These are phyloP conservation scores for Aotearoamyces nothofagi DNA, from an alignment of 2,329 filamentous ascomycete genomes.

Conservation along the genomic window DNA sequence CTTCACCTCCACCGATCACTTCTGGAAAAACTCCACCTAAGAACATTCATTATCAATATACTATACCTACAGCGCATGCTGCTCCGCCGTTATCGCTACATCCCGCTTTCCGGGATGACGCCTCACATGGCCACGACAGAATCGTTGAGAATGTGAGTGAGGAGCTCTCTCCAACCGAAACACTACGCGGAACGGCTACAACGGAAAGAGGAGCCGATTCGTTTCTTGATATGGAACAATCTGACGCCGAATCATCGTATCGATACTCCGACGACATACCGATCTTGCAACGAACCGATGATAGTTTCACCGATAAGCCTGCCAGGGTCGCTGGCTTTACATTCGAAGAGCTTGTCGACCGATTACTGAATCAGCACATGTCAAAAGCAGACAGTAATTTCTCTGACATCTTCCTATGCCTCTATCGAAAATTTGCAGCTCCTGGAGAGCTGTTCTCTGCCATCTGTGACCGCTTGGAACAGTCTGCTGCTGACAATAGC, in stretches of 20 bases:
- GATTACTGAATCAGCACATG: constrained; percentile 68
- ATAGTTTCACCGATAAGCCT: constrained; percentile 38
- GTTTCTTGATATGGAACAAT: constrained; percentile 38
- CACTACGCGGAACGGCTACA: too few species aligned
- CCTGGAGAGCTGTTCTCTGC: constrained; percentile 65
- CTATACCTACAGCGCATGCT: constrained; percentile 6
- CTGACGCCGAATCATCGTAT: constrained; percentile 51
- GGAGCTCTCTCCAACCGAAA: too few species aligned
- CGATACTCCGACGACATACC: constrained; percentile 53
- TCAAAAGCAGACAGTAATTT: constrained; percentile 86
- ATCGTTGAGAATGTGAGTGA: neutral
- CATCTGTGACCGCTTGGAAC: constrained; percentile 63
- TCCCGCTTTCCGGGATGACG: constrained; percentile 16
- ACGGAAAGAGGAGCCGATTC: constrained; percentile 11
- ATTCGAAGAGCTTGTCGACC: constrained; percentile 67
- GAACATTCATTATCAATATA: constrained; percentile 16
- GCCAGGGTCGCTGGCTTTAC: constrained; percentile 35
- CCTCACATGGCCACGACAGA: neutral
- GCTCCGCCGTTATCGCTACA: constrained; percentile 17
- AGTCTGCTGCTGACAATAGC: constrained; percentile 47
- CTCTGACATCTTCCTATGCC: constrained; percentile 71
- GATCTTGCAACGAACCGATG: constrained; percentile 50
- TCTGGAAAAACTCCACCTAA: constrained; percentile 19
- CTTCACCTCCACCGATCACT: constrained; percentile 26
- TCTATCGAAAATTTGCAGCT: constrained; percentile 87